Evolutionary conservation across 1,284 basidiomycete species (phyloP).

Genomic region (Pisolithus thermaeus): DNA sequence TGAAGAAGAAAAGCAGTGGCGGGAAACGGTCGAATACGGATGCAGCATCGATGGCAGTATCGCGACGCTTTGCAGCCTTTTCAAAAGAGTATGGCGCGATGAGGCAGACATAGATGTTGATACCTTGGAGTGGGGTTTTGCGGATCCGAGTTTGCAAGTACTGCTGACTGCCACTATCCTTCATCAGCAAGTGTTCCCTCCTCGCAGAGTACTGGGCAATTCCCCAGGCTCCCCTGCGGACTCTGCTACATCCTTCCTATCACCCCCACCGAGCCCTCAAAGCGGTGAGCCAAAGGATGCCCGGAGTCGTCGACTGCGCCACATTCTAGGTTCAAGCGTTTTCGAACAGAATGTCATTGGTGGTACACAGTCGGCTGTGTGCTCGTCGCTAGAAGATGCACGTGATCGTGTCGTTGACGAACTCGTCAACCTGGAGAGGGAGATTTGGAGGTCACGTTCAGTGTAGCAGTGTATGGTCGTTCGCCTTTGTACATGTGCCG

Average conservation of each 20-base stretch:
- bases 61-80: slow-evolving; percentile 43
- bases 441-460: slow-evolving; percentile 11
- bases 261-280: slow-evolving; percentile 53
- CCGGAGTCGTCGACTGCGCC: slow-evolving; percentile 39
- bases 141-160: slow-evolving; percentile 41
- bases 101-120: slow-evolving; percentile 22
- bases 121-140: slow-evolving; percentile 15
- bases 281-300: slow-evolving; percentile 25
- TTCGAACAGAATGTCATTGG: slow-evolving; percentile 41
- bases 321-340: slow-evolving; percentile 49
- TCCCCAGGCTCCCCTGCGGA: slow-evolving; percentile 14
- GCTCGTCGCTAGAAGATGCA: slow-evolving; percentile 52
- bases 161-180: slow-evolving; percentile 52
- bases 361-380: slow-evolving; percentile 21
- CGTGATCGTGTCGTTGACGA: slow-evolving; percentile 64
- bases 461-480: background rate
- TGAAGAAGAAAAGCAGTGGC: slow-evolving; percentile 30
- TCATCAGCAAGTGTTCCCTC: slow-evolving; percentile 52
- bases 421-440: slow-evolving; percentile 48
- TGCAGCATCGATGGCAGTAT: slow-evolving; percentile 55
- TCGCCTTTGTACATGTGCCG: too few relatives aligned
- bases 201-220: slow-evolving; percentile 26
- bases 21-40: slow-evolving; percentile 49
- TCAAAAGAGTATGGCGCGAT: slow-evolving; percentile 50
- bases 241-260: slow-evolving; percentile 39